phyloP scores from a whole-genome alignment of 768 basidiomycete species.

The Mycena vulgaris region DNA sequence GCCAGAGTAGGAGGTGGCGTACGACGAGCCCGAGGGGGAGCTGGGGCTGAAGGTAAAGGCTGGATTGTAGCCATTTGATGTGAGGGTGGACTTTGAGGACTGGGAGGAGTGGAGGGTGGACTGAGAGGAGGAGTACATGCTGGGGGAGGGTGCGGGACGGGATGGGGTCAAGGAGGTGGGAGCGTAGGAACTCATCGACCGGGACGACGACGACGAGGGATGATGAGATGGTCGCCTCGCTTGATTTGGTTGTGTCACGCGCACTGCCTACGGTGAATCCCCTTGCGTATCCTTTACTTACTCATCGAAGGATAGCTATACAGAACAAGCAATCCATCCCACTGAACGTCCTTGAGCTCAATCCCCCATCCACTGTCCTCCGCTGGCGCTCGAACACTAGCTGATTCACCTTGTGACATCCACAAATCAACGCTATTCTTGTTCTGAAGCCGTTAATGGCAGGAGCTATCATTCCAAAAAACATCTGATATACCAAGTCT shows the following conservation, averaged over 20 bases:
- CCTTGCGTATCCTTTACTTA: no score
- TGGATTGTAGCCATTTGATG: constrained; percentile 71
- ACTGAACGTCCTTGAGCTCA: no score
- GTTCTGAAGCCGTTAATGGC: no score
- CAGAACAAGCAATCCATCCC: no score
- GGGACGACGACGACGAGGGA: constrained; percentile 21
- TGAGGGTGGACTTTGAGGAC: constrained; percentile 54
- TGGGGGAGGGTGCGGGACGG: constrained; percentile 75
- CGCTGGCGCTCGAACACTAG: no score
- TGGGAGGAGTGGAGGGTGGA: constrained; percentile 60
- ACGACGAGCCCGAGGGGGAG: constrained; percentile 72
- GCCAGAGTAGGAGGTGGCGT: constrained; percentile 79
- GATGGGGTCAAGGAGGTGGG: constrained; percentile 73
- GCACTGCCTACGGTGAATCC: no score
- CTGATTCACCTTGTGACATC: no score
- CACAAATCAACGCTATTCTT: no score
- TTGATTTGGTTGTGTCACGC: constrained; percentile 1
- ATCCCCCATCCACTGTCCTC: no score
- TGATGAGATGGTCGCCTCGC: constrained; percentile 15
- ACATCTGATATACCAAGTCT: background rate
- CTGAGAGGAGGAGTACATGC: constrained; percentile 52
- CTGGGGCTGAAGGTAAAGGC: constrained; percentile 69
- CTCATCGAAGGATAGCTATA: no score
- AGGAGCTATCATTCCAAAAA: background rate
- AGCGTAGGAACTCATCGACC: constrained; percentile 23